Percentiles rank a stretch among this genome's conserved stretches.
Conservation (phyloP, 2,329 filamentous ascomycete species). For the Neocucurbitaria cava region DNA sequence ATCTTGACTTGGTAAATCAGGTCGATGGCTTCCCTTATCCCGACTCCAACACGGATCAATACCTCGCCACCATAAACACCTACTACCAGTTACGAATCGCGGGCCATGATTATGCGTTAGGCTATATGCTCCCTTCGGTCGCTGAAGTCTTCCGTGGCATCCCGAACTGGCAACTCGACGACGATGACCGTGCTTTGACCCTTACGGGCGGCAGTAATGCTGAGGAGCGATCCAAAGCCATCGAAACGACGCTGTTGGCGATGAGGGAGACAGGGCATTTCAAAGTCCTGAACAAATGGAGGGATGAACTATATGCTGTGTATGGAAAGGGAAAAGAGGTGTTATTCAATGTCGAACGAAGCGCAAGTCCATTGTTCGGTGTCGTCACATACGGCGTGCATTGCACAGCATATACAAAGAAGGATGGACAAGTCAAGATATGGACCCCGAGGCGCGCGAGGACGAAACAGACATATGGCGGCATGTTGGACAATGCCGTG, state of each 20-base stretch:
- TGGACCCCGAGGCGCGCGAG: constrained; percentile 83
- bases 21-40: constrained; percentile 82
- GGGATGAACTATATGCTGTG: constrained; percentile 52
- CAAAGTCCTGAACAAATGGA: constrained; percentile 65
- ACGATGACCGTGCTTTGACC: constrained; percentile 66
- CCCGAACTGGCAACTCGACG: constrained; percentile 68
- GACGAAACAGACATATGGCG: constrained; percentile 83
- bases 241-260: constrained; percentile 66
- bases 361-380: constrained; percentile 52
- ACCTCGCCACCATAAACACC: constrained; percentile 60
- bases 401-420: constrained; percentile 47
- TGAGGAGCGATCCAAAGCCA: constrained; percentile 65
- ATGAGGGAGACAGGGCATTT: constrained; percentile 78
- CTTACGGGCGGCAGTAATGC: constrained; percentile 67
- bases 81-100: constrained; percentile 72
- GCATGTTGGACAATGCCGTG: constrained; percentile 95
- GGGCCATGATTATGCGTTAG: constrained; percentile 66
- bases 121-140: constrained; percentile 67
- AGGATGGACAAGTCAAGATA: constrained; percentile 66
- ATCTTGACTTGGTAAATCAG: constrained; percentile 63
- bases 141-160: constrained; percentile 63
- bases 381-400: constrained; percentile 55
- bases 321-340: constrained; percentile 48
- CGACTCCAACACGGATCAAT: constrained; percentile 63
- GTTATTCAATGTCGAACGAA: constrained; percentile 52